These are phyloP conservation scores for Crucihimalaya himalaica DNA, from an alignment of 345 rosid genomes.

Conservation along the genomic window DNA sequence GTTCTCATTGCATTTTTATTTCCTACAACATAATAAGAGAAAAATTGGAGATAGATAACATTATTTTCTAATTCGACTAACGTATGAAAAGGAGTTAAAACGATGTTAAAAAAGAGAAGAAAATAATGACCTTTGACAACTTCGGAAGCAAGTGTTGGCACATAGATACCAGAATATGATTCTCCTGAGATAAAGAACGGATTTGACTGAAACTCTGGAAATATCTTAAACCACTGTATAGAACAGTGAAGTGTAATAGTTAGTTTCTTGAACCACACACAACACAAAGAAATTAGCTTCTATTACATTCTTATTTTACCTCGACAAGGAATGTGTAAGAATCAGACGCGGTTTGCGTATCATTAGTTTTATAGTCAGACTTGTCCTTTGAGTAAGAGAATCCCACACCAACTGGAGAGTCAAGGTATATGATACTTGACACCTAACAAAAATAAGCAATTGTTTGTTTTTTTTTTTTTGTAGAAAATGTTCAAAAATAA, in stretches of 20 bases:
- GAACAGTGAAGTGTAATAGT: background rate
- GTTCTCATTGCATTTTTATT: constrained; percentile 38
- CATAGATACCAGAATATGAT: constrained; percentile 91
- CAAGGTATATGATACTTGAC: constrained; percentile 76
- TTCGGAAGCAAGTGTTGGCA: constrained; percentile 81
- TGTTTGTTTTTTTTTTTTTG: background rate
- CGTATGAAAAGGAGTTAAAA: constrained; percentile 5
- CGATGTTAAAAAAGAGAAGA: background rate
- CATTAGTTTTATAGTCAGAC: constrained; percentile 65
- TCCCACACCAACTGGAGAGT: constrained; percentile 93
- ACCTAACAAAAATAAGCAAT: constrained; percentile 47
- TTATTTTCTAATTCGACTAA: background rate
- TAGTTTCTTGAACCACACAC: background rate
- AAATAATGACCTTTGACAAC: constrained; percentile 59
- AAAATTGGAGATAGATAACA: background rate
- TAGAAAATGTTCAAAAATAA: background rate
- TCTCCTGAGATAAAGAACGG: constrained; percentile 86
- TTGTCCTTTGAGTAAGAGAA: constrained; percentile 62
- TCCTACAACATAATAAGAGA: constrained; percentile 44
- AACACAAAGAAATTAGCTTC: background rate
- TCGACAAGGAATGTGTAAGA: constrained; percentile 67
- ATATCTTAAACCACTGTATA: constrained; percentile 78
- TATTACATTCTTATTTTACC: constrained; percentile 44
- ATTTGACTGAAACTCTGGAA: constrained; percentile 76
- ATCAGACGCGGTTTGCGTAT: constrained; percentile 67